These are phyloP conservation scores for Chlamydomonas schloesseri DNA, from an alignment of 139 green algal genomes.

Conservation along the genomic window DNA sequence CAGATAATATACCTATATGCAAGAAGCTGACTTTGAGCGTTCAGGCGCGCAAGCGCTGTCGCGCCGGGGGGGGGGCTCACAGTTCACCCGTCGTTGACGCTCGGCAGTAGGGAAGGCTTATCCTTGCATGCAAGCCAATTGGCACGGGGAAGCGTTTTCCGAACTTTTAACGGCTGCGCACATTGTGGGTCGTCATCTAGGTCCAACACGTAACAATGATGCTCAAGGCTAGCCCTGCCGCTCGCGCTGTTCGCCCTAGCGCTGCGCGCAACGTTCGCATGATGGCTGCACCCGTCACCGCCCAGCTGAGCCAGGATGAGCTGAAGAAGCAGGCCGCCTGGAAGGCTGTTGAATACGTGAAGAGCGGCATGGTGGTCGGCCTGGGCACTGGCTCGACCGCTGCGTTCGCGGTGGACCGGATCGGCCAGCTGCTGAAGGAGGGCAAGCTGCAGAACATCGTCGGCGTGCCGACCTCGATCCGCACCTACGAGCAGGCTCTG, in stretches of 20 bases:
- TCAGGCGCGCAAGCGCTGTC: too few species aligned
- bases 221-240: slow-evolving; percentile 1
- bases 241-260: slow-evolving; percentile 1
- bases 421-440: slow-evolving; percentile 92
- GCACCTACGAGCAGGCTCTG: slow-evolving; percentile 92
- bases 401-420: slow-evolving; percentile 97
- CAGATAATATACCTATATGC: too few species aligned
- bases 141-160: not conserved
- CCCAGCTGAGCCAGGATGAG: slow-evolving; percentile 85
- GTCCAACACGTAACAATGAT: slow-evolving; percentile 19
- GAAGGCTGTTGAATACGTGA: slow-evolving; percentile 98
- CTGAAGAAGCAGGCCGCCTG: slow-evolving; percentile 96
- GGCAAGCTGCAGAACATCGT: slow-evolving; percentile 97
- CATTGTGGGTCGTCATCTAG: not conserved
- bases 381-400: slow-evolving; percentile 98
- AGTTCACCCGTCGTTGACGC: too few species aligned
- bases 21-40: too few species aligned
- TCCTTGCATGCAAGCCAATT: not conserved
- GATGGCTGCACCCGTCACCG: slow-evolving; percentile 21
- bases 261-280: slow-evolving; percentile 13
- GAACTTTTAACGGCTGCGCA: not conserved
- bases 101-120: too few species aligned
- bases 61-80: too few species aligned
- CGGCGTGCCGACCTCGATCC: slow-evolving; percentile 93
- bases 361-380: slow-evolving; percentile 96